A percentile compares a stretch with the other conserved stretches of the same genome.
These are phyloP conservation scores for Leccinum olivaceopallidum DNA, from an alignment of 768 basidiomycete species.

Conservation along the genomic window DNA sequence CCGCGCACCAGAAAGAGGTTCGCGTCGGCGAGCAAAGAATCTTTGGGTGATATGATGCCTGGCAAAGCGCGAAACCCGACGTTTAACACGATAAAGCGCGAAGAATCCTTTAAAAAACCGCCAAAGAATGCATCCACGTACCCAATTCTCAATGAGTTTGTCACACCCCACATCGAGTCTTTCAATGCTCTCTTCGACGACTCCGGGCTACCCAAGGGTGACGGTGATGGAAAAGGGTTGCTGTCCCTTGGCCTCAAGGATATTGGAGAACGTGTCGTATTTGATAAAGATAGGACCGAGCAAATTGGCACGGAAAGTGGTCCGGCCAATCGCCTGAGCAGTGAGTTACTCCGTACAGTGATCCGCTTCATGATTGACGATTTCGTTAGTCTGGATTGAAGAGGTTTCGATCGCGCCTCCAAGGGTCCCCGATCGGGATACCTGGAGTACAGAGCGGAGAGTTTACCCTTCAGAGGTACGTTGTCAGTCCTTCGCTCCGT, in stretches of 20 bases:
- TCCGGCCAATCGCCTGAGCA: conserved; percentile 64
- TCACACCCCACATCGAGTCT: conserved; percentile 90
- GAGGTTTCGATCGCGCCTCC: conserved; percentile 81
- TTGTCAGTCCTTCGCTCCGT: conserved; percentile 5
- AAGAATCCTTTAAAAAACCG: conserved; percentile 77
- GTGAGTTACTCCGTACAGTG: conserved; percentile 48
- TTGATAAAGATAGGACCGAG: conserved; percentile 62
- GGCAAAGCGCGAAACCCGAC: conserved; percentile 53
- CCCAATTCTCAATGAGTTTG: conserved; percentile 88
- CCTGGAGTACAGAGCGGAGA: conserved; percentile 67
- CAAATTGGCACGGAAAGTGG: conserved; percentile 53
- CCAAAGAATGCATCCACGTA: conserved; percentile 66
- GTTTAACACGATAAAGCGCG: conserved; percentile 82
- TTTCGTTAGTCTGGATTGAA: conserved; percentile 83
- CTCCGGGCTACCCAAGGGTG: conserved; percentile 71
- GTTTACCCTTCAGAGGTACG: conserved; percentile 88
- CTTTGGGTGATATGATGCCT: conserved; percentile 42
- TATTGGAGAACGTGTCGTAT: conserved; percentile 89
- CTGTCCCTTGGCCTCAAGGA: conserved; percentile 78
- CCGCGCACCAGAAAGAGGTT: conserved; percentile 21
- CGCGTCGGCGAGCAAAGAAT: neutral
- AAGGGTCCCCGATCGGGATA: conserved; percentile 83
- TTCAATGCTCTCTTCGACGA: conserved; percentile 98
- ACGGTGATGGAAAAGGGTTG: conserved; percentile 78
- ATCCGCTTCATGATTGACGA: conserved; percentile 6